Percentiles rank a stretch among this genome's conserved stretches.
These are phyloP conservation scores for Dendryphion nanum DNA, from an alignment of 2,329 filamentous ascomycete genomes.

Conservation along the genomic window DNA sequence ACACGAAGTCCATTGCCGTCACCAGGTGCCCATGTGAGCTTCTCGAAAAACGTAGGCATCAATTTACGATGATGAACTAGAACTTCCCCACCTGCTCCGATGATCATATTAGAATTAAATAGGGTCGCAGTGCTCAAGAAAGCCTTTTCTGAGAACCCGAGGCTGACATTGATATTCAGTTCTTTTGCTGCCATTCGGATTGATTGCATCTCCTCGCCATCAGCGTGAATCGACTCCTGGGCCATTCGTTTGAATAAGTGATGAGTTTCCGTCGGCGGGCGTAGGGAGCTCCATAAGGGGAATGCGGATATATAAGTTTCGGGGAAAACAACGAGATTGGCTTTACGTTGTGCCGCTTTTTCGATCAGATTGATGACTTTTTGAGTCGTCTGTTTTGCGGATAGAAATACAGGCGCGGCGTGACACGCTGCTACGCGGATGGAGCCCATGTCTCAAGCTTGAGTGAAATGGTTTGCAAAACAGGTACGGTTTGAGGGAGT, in stretches of 20 bases:
- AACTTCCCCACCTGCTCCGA: conserved; percentile 38
- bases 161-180: neutral
- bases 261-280: conserved; percentile 52
- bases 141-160: neutral
- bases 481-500: no score
- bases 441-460: no score
- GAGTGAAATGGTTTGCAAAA: no score
- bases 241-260: neutral
- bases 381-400: conserved; percentile 44
- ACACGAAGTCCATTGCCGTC: conserved; percentile 53
- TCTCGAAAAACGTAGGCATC: conserved; percentile 58
- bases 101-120: conserved; percentile 42
- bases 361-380: conserved; percentile 36
- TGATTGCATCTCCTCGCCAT: neutral
- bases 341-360: conserved; percentile 37
- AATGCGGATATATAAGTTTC: conserved; percentile 48
- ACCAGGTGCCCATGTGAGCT: conserved; percentile 54
- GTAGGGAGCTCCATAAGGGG: conserved; percentile 51
- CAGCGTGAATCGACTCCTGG: neutral
- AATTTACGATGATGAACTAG: conserved; percentile 55
- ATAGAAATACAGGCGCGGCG: conserved; percentile 47
- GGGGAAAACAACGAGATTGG: conserved; percentile 43
- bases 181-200: neutral
- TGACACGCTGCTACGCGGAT: conserved; percentile 28
- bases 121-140: conserved; percentile 33